Evolutionary conservation across 108 stramenopile species (phyloP).

Genomic region (Pseudonitzschia pungens): DNA sequence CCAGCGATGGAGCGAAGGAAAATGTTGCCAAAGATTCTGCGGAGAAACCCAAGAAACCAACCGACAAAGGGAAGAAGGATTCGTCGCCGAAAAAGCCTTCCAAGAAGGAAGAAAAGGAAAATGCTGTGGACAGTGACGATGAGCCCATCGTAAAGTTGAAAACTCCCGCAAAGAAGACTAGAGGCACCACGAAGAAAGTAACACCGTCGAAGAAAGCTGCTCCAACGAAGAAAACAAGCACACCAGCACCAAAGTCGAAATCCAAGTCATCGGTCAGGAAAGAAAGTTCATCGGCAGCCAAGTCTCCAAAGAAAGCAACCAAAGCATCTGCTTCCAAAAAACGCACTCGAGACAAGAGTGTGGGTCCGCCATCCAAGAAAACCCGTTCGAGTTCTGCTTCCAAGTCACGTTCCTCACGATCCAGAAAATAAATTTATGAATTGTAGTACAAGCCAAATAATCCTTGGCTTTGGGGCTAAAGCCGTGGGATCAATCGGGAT

Average conservation of each 20-base stretch:
- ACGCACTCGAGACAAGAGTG: not conserved
- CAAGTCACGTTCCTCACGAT: conserved; percentile 2
- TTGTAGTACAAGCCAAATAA: not conserved
- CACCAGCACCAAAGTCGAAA: too few species aligned
- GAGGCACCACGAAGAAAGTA: conserved; percentile 8
- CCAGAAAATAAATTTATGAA: not conserved
- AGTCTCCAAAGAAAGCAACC: conserved; percentile 4
- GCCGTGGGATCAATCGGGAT: conserved; percentile 6
- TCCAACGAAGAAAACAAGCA: conserved; percentile 14
- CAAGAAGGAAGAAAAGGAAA: conserved; percentile 24
- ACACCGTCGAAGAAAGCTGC: conserved; percentile 11
- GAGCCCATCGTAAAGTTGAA: conserved; percentile 31
- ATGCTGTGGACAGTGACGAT: conserved; percentile 25
- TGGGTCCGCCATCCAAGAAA: conserved; percentile 4
- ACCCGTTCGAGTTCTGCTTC: conserved; percentile 11
- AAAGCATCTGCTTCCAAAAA: conserved; percentile 10
- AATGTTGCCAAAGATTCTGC: conserved; percentile 10
- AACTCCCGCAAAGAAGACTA: not conserved
- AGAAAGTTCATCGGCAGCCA: not conserved
- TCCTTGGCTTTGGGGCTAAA: conserved; percentile 2
- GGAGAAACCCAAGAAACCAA: conserved; percentile 2
- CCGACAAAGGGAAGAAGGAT: too few species aligned
- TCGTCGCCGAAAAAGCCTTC: too few species aligned
- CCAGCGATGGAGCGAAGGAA: too few species aligned
- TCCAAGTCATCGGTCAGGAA: too few species aligned